These are phyloP conservation scores for Fusarium nygamai DNA, from an alignment of 2,329 filamentous ascomycete species.

Conservation along the genomic window DNA sequence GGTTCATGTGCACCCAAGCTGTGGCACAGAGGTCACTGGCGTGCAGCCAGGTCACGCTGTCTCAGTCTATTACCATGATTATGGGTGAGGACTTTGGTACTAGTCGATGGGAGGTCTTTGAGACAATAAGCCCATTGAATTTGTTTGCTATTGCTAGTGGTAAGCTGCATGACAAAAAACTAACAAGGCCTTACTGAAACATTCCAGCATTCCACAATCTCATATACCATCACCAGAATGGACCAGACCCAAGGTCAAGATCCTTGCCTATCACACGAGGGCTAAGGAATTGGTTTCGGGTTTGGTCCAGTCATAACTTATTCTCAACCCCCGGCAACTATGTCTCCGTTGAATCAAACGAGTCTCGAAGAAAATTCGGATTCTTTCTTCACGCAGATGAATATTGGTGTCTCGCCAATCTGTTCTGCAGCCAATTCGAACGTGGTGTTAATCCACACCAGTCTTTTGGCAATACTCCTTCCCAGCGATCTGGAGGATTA, in stretches of 20 bases:
- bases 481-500: not conserved
- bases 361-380: not conserved
- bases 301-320: not conserved
- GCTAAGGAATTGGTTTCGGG: slow-evolving; percentile 7
- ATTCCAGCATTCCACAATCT: slow-evolving; percentile 24
- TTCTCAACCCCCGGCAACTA: not conserved
- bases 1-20: not conserved
- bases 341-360: rapidly evolving
- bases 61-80: not conserved
- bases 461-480: not conserved
- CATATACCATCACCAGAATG: slow-evolving; percentile 13
- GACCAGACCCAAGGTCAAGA: not conserved
- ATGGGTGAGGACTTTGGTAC: not conserved
- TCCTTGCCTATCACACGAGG: not conserved
- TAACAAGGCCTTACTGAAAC: not conserved
- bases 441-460: not conserved
- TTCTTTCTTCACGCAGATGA: slow-evolving; percentile 8
- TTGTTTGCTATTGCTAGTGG: slow-evolving; percentile 16
- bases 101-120: not conserved
- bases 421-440: not conserved
- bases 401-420: slow-evolving; percentile 5
- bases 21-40: not conserved
- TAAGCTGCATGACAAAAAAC: not conserved
- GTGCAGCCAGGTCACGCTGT: not conserved
- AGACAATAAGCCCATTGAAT: slow-evolving; percentile 13